Percentiles rank a stretch among this genome's conserved stretches.
phyloP scores from a whole-genome alignment of 2,329 filamentous ascomycete species.

The Beauveria sp. region DNA sequence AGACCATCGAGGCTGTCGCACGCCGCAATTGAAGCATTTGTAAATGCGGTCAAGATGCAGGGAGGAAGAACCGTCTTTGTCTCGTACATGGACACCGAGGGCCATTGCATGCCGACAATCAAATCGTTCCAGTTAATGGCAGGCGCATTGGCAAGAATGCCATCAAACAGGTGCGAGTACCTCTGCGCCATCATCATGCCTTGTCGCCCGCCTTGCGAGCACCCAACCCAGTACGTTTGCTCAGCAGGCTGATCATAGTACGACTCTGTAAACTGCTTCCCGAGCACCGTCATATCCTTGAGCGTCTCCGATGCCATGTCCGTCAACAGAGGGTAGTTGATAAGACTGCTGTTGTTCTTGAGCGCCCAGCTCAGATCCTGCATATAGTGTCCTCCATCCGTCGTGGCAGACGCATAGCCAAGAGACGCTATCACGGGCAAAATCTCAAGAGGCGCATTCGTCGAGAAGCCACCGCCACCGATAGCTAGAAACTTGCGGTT shows the following conservation, averaged over 20 bases:
- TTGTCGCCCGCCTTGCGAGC: conserved; percentile 49
- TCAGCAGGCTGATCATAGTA: conserved; percentile 31
- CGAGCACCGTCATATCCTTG: conserved; percentile 28
- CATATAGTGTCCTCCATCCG: background rate
- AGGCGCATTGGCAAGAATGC: conserved; percentile 40
- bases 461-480: background rate
- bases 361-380: conserved; percentile 14
- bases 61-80: conserved; percentile 22
- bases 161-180: conserved; percentile 46
- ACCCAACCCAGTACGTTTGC: conserved; percentile 44
- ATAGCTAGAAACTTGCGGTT: background rate
- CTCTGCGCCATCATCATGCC: conserved; percentile 44
- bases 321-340: conserved; percentile 19
- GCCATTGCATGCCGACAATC: conserved; percentile 16
- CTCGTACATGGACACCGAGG: conserved; percentile 17
- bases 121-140: conserved; percentile 32
- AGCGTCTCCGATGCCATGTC: conserved; percentile 21
- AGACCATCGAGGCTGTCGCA: conserved; percentile 20
- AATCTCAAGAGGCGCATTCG: background rate
- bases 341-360: conserved; percentile 11
- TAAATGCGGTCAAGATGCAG: conserved; percentile 27
- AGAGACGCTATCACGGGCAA: background rate
- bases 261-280: conserved; percentile 31
- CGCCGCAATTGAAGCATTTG: conserved; percentile 25
- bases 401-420: background rate